These are phyloP conservation scores for Coniosporium apollinis DNA, from an alignment of 495 filamentous ascomycete species.

Conservation along the genomic window DNA sequence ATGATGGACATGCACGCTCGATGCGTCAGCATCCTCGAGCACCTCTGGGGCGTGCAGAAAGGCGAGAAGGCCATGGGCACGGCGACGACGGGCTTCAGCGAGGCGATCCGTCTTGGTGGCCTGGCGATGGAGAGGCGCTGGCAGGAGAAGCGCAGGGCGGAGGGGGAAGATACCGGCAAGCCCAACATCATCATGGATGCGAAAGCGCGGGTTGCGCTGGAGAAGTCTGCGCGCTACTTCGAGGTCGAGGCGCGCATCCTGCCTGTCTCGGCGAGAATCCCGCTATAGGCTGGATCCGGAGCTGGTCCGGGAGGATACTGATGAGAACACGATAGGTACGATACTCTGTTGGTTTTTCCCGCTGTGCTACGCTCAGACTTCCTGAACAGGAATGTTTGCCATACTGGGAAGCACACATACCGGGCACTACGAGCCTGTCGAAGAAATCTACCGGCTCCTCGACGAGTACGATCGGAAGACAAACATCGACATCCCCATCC, in stretches of 20 bases:
- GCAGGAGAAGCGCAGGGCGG: slow-evolving; percentile 45
- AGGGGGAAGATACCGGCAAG: slow-evolving; percentile 42
- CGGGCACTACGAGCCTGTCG: slow-evolving; percentile 61
- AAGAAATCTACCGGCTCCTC: slow-evolving; percentile 46
- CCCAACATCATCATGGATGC: slow-evolving; percentile 68
- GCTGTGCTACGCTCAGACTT: too few relatives aligned
- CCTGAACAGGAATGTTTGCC: too few relatives aligned
- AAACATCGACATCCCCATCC: slow-evolving; percentile 52
- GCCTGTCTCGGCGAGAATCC: slow-evolving; percentile 45
- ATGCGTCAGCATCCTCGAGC: slow-evolving; percentile 51
- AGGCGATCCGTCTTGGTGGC: slow-evolving; percentile 60
- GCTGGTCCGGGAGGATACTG: slow-evolving; percentile 45
- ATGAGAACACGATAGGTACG: slow-evolving; percentile 69
- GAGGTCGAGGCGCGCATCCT: slow-evolving; percentile 60
- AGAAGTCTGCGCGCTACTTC: slow-evolving; percentile 60
- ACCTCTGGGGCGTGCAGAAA: slow-evolving; percentile 51
- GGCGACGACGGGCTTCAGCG: slow-evolving; percentile 56
- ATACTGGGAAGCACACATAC: slow-evolving; percentile 63
- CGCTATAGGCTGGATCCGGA: slow-evolving; percentile 46
- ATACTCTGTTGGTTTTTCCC: too few relatives aligned
- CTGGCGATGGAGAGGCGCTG: slow-evolving; percentile 65
- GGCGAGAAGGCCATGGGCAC: slow-evolving; percentile 52
- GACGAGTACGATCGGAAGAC: slow-evolving; percentile 49
- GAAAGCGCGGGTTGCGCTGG: slow-evolving; percentile 61
- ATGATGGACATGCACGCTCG: slow-evolving; percentile 57